phyloP scores from a whole-genome alignment of 805 yeast species.

The Saccharomycopsis sp. region DNA sequence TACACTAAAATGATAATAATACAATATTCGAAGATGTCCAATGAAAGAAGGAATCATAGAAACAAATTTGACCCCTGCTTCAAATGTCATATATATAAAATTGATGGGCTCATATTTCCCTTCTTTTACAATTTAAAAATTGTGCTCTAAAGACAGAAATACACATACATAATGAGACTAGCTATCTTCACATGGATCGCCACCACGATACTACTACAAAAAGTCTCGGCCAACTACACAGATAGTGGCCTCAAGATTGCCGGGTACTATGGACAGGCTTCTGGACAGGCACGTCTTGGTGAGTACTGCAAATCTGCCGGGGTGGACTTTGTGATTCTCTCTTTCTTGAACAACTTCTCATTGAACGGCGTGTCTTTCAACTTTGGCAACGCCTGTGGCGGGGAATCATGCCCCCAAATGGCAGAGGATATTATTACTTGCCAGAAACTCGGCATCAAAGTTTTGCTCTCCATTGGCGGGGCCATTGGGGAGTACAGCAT shows the following conservation, averaged over 20 bases:
- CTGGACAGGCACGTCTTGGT: slow-evolving; percentile 23
- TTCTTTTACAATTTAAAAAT: no score
- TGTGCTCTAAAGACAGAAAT: no score
- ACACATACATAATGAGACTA: no score
- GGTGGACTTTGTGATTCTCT: slow-evolving; percentile 34
- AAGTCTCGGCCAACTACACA: not conserved
- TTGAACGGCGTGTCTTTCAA: slow-evolving; percentile 1
- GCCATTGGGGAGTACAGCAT: slow-evolving; percentile 53
- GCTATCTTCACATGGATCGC: no score
- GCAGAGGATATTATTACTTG: slow-evolving; percentile 66
- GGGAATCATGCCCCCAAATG: slow-evolving; percentile 25
- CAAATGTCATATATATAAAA: no score
- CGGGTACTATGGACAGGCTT: slow-evolving; percentile 70
- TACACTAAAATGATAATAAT: no score
- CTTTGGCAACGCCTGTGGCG: slow-evolving; percentile 12
- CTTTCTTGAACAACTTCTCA: slow-evolving; percentile 10
- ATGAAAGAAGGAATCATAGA: no score
- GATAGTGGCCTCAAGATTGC: slow-evolving; percentile 38
- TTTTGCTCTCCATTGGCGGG: slow-evolving; percentile 59
- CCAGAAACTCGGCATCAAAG: slow-evolving; percentile 67
- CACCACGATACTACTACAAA: no score
- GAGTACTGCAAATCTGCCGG: slow-evolving; percentile 10
- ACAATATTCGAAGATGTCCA: no score
- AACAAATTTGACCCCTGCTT: no score
- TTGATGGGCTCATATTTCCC: no score